Evolutionary conservation across 2,329 filamentous ascomycete genomes (phyloP), one percentile per base, ranked within the genome.

Genomic region (Orbilia oligospora): DNA sequence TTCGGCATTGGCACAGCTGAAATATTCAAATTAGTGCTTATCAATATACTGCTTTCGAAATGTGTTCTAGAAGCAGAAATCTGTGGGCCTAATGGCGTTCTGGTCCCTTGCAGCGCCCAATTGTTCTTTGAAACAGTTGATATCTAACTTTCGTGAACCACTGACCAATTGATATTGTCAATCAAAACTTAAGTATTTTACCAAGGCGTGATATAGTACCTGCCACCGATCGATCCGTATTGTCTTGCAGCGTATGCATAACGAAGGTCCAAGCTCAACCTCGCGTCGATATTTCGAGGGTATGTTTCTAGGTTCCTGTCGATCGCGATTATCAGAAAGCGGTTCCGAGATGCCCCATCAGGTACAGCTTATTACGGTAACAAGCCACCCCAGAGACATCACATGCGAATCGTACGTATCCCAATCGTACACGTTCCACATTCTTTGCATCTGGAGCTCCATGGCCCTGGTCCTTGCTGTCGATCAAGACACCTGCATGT

Each of bases 301-400:
- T 9, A 46, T 9, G n/a, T 46, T 46, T n/a, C 44, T 18, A 55
- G 9, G 61, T 67, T 67, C 70, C 70, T 73, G 70, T 66, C 70
- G 61, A 73, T 73, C 70, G n/a, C 33, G 38, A 58, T 49, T 48
- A 22, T 44, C 53, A 56, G 49, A 61, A 67, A 61, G 70, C 70
- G 61, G 51, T 46, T 73, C 70, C 70, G 70, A 73, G 70, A 73
- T 73, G 61, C 70, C 70, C 70, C 70, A 73, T 73, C 38, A 24
- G 48, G 61, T 22, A 38, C 30, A 38, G 55, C 48, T 58, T 24
- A 22, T 48, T 55, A n/a, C 18, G 33, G 18, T 27, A 20, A 18
- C 56, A 61, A 44, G 56, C 56, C 56, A 61, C 33, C 68, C 68
- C 27, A 51, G 69, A 16, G 41, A 24, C 12, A 49, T 73, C 51